Evolutionary conservation across 2,329 filamentous ascomycete species (phyloP).

Genomic region (Penicillium sp.): DNA sequence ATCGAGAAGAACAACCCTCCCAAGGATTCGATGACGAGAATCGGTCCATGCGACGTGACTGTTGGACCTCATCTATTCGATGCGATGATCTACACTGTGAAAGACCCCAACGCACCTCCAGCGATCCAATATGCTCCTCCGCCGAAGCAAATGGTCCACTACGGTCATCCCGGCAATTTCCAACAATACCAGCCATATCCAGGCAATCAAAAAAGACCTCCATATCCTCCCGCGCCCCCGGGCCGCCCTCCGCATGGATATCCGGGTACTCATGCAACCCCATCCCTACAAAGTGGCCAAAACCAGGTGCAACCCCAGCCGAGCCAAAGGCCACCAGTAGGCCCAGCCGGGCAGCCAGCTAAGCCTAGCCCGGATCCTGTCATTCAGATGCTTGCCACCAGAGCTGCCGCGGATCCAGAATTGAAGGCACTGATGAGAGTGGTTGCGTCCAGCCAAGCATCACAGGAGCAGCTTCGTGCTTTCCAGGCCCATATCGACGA

Average conservation of each 20-base stretch:
- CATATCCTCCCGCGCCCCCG: constrained; percentile 30
- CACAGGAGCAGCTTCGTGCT: constrained; percentile 50
- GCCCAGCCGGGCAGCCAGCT: constrained; percentile 36
- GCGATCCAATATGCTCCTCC: constrained; percentile 41
- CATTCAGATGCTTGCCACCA: constrained; percentile 55
- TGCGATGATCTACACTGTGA: constrained; percentile 58
- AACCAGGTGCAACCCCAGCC: constrained; percentile 26
- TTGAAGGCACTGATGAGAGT: constrained; percentile 54
- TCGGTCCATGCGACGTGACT: constrained; percentile 60
- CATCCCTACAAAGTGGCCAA: constrained; percentile 24
- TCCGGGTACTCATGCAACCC: constrained; percentile 23
- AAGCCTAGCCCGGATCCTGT: constrained; percentile 53
- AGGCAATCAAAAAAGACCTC: constrained; percentile 29
- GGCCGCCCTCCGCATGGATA: constrained; percentile 32
- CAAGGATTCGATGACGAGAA: constrained; percentile 55
- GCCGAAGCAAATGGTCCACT: constrained; percentile 47
- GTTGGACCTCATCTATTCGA: constrained; percentile 66
- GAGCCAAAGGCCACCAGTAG: constrained; percentile 31
- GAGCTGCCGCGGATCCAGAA: constrained; percentile 51
- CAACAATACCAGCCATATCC: constrained; percentile 46
- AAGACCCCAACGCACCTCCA: constrained; percentile 47
- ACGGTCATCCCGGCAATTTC: constrained; percentile 42
- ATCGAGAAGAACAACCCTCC: constrained; percentile 50
- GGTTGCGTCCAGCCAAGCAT: constrained; percentile 52
- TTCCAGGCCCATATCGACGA: constrained; percentile 56